These are phyloP conservation scores for Pyrus communis DNA, from an alignment of 306 rosid genomes.

Conservation along the genomic window DNA sequence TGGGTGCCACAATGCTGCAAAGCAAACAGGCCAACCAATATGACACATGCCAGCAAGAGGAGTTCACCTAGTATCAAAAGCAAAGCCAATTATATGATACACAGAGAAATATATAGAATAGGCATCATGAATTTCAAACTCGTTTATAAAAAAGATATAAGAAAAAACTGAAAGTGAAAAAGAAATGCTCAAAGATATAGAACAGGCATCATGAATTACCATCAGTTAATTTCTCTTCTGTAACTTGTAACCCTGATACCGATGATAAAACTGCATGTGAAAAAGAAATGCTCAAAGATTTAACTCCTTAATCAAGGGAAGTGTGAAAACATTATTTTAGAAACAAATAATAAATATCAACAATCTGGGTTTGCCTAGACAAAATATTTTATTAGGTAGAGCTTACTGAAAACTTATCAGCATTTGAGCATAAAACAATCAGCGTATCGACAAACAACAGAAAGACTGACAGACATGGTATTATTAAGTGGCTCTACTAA, in stretches of 20 bases:
- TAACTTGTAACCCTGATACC: slow-evolving; percentile 66
- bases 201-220: slow-evolving; percentile 29
- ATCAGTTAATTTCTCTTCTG: slow-evolving; percentile 44
- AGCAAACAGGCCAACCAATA: slow-evolving; percentile 80
- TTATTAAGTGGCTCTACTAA: background rate
- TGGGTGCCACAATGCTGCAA: slow-evolving; percentile 87
- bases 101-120: background rate
- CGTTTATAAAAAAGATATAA: too few species aligned
- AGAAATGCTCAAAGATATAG: too few species aligned
- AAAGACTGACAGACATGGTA: background rate
- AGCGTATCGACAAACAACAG: background rate
- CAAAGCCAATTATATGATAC: slow-evolving; percentile 1
- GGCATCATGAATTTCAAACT: background rate
- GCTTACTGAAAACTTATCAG: background rate
- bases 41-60: slow-evolving; percentile 68
- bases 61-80: slow-evolving; percentile 44
- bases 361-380: background rate
- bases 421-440: background rate
- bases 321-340: background rate
- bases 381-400: background rate
- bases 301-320: slow-evolving; percentile 5
- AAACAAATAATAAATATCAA: background rate
- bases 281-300: background rate
- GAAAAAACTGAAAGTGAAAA: background rate
- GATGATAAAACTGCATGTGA: slow-evolving; percentile 66